Base-by-base conservation (phyloP, 257 asterid genomes). In the Solanum etuberosum region DNA sequence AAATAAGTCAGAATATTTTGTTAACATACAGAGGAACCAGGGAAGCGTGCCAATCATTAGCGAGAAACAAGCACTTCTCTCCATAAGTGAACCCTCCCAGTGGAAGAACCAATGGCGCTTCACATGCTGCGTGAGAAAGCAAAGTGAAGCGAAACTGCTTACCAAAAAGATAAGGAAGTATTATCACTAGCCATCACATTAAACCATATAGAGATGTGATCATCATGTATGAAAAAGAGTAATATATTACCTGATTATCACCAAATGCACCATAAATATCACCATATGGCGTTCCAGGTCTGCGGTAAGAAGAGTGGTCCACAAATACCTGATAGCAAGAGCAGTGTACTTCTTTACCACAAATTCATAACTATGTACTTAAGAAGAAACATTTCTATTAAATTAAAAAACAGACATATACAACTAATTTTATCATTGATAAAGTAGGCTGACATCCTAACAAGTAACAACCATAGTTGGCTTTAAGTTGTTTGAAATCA, bases 31-130 rank as follows among this genome's bases (percentile, higher is more conserved):
- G 93, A 23, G 99, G 99, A 88, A 97, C 99, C 42, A 97, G 95
- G 89, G 96, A 95, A 89, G 99, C 99, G 86, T 96, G 99, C 99
- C 99, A 97, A 71, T 97, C 99, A 86, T 97, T 97, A 78, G 99
- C 99, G 86, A 97, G 93, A 92, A 97, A 97, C 76, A 97, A 82
- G 89, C 98, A 97, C 65, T 97, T 94, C 90, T 97, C 98, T 85
- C 99, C 99, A 34, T 96, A 97, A 35, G 97, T 96, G 90, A 89
- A 96, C 43, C 99, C 99, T 89, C 99, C 99, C 73, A 97, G 84
- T 4, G 97, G 96, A 89, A 97, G 96, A 91, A 96, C 95, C 87
- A 97, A 92, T 25, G 99, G 99, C 89, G 99, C 99, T 94, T 97
- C 99, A 88, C 99, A 96, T 51, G 98, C 99, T 87, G 98, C 99